Conservation (phyloP, 441 rosid species). For the Adansonia grandidieri region DNA sequence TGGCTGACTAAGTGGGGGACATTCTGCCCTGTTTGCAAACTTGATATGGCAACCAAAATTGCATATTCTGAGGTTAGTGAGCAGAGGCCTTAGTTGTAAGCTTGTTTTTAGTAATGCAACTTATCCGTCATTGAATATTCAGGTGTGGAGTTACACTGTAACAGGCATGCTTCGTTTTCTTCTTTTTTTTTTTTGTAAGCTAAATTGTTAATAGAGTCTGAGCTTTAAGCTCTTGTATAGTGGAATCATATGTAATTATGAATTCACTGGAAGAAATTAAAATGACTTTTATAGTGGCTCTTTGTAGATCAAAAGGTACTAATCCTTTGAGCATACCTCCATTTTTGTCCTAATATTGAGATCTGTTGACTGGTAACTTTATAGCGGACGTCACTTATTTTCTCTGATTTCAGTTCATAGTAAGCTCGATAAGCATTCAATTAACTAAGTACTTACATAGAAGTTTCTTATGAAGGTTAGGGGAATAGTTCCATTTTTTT, state of each 20-base stretch:
- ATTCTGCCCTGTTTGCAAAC: slow-evolving; percentile 81
- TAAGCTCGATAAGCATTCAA: neutral
- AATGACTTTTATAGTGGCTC: slow-evolving; percentile 9
- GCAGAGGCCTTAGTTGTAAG: slow-evolving; percentile 5
- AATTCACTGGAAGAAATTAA: neutral
- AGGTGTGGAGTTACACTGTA: neutral
- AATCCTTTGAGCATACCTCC: neutral
- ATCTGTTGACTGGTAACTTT: neutral
- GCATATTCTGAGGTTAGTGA: slow-evolving; percentile 51
- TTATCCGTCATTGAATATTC: neutral
- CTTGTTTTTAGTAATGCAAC: slow-evolving; percentile 5
- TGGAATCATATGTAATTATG: slow-evolving; percentile 9
- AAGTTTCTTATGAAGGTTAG: slow-evolving; percentile 6
- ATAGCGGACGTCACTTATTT: neutral
- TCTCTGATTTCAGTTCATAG: neutral
- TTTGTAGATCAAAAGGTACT: neutral
- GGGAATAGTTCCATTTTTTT: no score
- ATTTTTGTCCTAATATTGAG: neutral
- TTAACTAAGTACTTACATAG: neutral
- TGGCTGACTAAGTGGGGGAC: slow-evolving; percentile 85
- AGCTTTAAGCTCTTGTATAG: neutral
- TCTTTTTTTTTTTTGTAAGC: neutral
- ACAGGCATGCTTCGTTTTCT: neutral
- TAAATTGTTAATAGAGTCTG: neutral
- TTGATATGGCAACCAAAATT: slow-evolving; percentile 54